Base-by-base conservation (phyloP, 441 rosid species). In the Bruguiera hainesii region DNA sequence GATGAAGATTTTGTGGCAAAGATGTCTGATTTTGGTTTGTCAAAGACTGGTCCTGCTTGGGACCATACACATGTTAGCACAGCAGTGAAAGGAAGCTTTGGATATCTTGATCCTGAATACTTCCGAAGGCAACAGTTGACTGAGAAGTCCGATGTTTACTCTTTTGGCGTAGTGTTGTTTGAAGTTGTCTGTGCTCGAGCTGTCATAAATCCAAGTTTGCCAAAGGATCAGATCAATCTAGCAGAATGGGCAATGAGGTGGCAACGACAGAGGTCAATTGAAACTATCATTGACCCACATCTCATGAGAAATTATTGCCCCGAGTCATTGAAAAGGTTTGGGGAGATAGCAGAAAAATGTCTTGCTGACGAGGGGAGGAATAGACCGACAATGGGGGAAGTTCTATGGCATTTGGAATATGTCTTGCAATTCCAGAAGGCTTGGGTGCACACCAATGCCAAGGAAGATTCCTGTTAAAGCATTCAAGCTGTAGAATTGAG, bases 61-160 rank as follows among this genome's bases (percentile, higher is more conserved):
- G 96, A 89, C 37, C 92, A 82, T 61, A 87, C 92, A 18, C 98
- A 89, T 76, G 98, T 93, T 1, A 93, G 97, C 65, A 93, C 94
- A 21, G 96, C 90, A 42, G 98, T 93, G 76, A 90, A 90, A 80
- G 97, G 98, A 20, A 93, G 97, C 78, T 93, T 88, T 5, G 96
- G 96, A 35, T 93, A 93, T 72, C 89, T 93, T 28, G 98, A 90
- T 62, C 96, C 98, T 0, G 97, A 93, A 53, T 93, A 93, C 75
- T 90, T 86, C 75, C 73, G 93, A 37, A 82, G 94, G 66, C 97
- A 89, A 71, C 94, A 90, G 78, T 76, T 90, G 73, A 90, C 97
- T 21, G 96, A 93, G 81, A 93, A 93, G 75, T 90, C 98, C 0
- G 96, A 93, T 76, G 94, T 90, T 30, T 93, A 93, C 80, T 93